Base-by-base conservation (phyloP, 2,329 filamentous ascomycete genomes). In the Colletotrichum agaves region DNA sequence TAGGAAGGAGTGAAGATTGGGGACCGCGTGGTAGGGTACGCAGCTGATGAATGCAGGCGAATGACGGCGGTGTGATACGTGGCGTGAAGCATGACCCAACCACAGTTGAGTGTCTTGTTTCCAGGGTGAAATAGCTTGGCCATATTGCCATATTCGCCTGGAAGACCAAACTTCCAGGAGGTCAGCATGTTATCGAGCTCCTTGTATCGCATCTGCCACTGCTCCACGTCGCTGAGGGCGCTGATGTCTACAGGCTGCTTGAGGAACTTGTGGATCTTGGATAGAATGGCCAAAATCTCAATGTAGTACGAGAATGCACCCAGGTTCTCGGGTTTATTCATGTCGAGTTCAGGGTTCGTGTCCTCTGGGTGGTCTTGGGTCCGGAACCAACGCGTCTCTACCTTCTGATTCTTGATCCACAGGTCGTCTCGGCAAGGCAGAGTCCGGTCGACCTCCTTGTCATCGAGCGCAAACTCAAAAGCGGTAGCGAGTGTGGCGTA, bases 41-140 rank as follows among this genome's bases (percentile, higher is more conserved):
- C 94, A 5, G 94, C 93, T 1, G 93, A 97, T 0, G 94, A 97
- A 80, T 97, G 94, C 23, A 97, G 85, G 39, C 94, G 90, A 72
- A 98, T 97, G 8, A 97, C 90, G 50, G 94, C 92, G 0, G 93
- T 97, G 78, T 97, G 93, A 74, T 94, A 97, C 0, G 93, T 94
- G 4, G 93, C 91, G 76, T 97, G 94, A 33, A 97, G 84, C 91
- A 97, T 97, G 57, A 97, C 89, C 91, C 94, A 94, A 59, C 91
- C 91, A 76, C 92, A 93, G 75, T 92, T 93, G 53, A 94, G 82
- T 46, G 86, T 86, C 76, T 92, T 93, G 73, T 86, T 87, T 5
- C 88, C 88, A 0, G 88, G 86, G 70, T 90, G 89, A 75, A 94
- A 93, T 1, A 97, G 80, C 69, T 93, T 91, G 52, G 90, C 88